Conservation (phyloP, 1,284 basidiomycete species). For the Apiotrichum brassicae region DNA sequence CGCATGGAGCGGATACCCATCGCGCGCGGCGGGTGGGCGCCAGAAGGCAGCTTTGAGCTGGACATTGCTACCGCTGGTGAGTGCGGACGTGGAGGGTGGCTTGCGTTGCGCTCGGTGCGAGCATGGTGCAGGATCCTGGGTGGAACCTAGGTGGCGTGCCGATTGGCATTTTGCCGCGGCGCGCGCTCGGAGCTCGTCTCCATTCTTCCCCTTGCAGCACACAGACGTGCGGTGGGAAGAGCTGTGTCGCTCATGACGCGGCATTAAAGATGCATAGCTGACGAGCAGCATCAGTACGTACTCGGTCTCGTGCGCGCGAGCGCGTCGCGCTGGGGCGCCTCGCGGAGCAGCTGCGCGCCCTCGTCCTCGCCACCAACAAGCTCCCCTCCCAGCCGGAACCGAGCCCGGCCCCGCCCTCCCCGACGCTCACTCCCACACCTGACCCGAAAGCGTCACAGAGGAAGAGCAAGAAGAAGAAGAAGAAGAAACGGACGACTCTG, state of each 20-base stretch:
- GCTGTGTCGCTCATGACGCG: too few species aligned
- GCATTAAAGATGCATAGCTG: too few species aligned
- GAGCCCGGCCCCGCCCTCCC: background rate
- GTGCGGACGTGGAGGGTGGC: conserved; percentile 7
- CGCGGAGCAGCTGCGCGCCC: conserved; percentile 32
- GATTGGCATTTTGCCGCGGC: too few species aligned
- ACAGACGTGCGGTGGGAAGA: too few species aligned
- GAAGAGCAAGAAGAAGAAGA: conserved; percentile 58
- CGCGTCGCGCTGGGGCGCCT: conserved; percentile 28
- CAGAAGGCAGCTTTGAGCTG: conserved; percentile 46
- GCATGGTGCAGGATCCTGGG: too few species aligned
- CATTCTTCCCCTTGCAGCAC: too few species aligned
- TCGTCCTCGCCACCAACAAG: conserved; percentile 30
- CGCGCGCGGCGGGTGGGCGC: conserved; percentile 38
- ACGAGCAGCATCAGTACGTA: conserved; percentile 21
- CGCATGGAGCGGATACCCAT: conserved; percentile 22
- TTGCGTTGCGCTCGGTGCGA: background rate
- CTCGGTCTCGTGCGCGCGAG: conserved; percentile 23
- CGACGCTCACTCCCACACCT: background rate
- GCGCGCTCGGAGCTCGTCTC: too few species aligned
- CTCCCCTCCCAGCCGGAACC: conserved; percentile 15
- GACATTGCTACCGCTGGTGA: conserved; percentile 33
- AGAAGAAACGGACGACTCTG: conserved; percentile 78
- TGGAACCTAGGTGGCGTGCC: too few species aligned
- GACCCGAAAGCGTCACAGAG: conserved; percentile 18